phyloP scores from a whole-genome alignment of 805 yeast genomes.

The Yarrowia sp. region DNA sequence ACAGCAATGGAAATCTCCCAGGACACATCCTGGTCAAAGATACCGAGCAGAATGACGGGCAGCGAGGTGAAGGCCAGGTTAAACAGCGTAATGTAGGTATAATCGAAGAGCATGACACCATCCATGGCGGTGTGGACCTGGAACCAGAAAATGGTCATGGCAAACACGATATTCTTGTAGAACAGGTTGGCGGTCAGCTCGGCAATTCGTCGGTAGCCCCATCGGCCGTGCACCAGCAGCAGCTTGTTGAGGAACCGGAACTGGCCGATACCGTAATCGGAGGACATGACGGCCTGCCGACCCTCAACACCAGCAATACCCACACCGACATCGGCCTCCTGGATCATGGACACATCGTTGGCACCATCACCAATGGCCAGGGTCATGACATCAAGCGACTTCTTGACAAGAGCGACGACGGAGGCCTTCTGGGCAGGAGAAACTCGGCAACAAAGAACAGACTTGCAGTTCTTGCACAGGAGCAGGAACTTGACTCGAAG shows the following conservation, averaged over 20 bases:
- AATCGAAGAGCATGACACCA: constrained; percentile 78
- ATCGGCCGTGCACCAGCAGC: constrained; percentile 78
- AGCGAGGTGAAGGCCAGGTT: constrained; percentile 83
- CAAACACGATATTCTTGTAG: constrained; percentile 77
- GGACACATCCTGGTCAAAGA: constrained; percentile 78
- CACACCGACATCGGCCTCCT: constrained; percentile 82
- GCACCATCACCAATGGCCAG: constrained; percentile 88
- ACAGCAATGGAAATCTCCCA: constrained; percentile 69
- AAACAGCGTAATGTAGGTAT: constrained; percentile 78
- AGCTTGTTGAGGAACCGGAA: constrained; percentile 72
- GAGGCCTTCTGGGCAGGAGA: constrained; percentile 85
- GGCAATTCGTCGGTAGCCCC: constrained; percentile 77
- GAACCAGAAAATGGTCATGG: constrained; percentile 80
- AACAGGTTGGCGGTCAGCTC: constrained; percentile 85
- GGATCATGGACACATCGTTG: constrained; percentile 88
- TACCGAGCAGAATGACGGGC: constrained; percentile 76
- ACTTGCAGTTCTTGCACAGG: constrained; percentile 75
- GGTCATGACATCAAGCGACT: constrained; percentile 73
- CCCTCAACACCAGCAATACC: constrained; percentile 92
- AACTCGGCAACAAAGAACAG: constrained; percentile 85
- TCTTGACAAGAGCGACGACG: constrained; percentile 73
- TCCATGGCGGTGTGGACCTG: constrained; percentile 74
- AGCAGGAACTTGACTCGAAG: constrained; percentile 65
- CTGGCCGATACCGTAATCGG: constrained; percentile 85
- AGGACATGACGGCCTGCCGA: constrained; percentile 84